Percentiles rank a stretch among this genome's conserved stretches.
These are phyloP conservation scores for Colletotrichum orchidophilum DNA, from an alignment of 2,329 filamentous ascomycete species.

Conservation along the genomic window DNA sequence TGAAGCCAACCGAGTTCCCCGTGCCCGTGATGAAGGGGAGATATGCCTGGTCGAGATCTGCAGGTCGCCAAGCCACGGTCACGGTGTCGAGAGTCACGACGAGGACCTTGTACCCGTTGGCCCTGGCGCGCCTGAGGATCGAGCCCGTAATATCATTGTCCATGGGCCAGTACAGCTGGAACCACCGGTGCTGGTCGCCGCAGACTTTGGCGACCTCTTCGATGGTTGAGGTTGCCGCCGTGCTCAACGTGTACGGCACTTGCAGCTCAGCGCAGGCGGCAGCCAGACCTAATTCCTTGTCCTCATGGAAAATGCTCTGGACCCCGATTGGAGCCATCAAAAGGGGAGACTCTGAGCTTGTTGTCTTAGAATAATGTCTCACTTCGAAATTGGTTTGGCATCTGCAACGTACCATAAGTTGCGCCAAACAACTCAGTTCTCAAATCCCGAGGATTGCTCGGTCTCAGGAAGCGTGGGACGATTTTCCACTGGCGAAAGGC, in stretches of 20 bases:
- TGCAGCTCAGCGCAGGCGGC: slow-evolving; percentile 67
- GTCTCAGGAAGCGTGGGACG: slow-evolving; percentile 60
- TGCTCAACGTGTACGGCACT: slow-evolving; percentile 74
- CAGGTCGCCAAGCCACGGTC: slow-evolving; percentile 73
- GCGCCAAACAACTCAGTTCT: slow-evolving; percentile 61
- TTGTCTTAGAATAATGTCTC: background rate
- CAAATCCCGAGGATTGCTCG: slow-evolving; percentile 56
- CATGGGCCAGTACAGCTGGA: slow-evolving; percentile 79
- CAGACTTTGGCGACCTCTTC: slow-evolving; percentile 72
- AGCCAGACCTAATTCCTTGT: slow-evolving; percentile 72
- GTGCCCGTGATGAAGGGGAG: slow-evolving; percentile 67
- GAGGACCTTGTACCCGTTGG: slow-evolving; percentile 69
- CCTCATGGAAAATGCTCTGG: slow-evolving; percentile 72
- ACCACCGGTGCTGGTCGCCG: slow-evolving; percentile 70
- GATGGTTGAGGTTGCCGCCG: slow-evolving; percentile 69
- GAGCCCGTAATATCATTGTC: slow-evolving; percentile 72
- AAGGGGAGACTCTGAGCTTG: slow-evolving; percentile 55
- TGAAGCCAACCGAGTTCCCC: slow-evolving; percentile 70
- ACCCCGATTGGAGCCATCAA: slow-evolving; percentile 76
- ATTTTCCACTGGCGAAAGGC: slow-evolving; percentile 65
- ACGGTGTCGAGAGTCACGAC: slow-evolving; percentile 80
- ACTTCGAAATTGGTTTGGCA: background rate
- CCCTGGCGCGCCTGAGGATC: slow-evolving; percentile 69
- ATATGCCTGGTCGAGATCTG: slow-evolving; percentile 71
- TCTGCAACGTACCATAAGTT: slow-evolving; percentile 49